Base-by-base conservation (phyloP, 208 protist genomes). In the Leishmania tarentolae region DNA sequence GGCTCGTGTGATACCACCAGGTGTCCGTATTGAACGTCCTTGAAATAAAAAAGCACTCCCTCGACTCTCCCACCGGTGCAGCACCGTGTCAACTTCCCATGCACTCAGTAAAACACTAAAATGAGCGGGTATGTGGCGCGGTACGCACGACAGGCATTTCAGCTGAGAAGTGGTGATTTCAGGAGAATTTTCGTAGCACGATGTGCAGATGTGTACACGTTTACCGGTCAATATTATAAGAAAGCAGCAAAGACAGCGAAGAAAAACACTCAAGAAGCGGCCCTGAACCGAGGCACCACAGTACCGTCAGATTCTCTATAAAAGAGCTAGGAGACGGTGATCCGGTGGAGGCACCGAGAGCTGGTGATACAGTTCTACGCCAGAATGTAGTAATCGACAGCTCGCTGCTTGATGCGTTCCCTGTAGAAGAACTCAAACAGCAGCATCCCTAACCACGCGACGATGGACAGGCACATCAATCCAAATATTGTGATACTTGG, bases 341-440 rank as follows among this genome's bases (percentile, higher is more conserved):
- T 73, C 28, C 24, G 19, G 28, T 50, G 69, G 8, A 9, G 15
- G 50, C 6, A 21, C 21, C 13, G 17, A 52, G 44, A 28, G 42
- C 9, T 53, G 42, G 69, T 53, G 40, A 50, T 52, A 9, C 69
- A 31, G 35, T 35, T 1, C 76, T 82, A 86, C 24, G 57, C 66
- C 56, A 84, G 78, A 15, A 92, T 56, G 77, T 88, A 93, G 74
- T 88, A 85, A 65, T 92, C 86, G 24, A 92, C 83, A 79, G 79
- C 77, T 37, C 74, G 71, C 76, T 88, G 83, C 15, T 66, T 71
- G n/a, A 89, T 80, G 15, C 77, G 87, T 17, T 65, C 76, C 15
- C 89, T 85, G 31, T 77, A 83, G 44, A 92, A 50, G 19, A 75
- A 9, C 70, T 87, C 82, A 50, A 87, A 80, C 2, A 93, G 24